Conservation (phyloP, 257 asterid genomes). For the Knoxia roxburghii region DNA sequence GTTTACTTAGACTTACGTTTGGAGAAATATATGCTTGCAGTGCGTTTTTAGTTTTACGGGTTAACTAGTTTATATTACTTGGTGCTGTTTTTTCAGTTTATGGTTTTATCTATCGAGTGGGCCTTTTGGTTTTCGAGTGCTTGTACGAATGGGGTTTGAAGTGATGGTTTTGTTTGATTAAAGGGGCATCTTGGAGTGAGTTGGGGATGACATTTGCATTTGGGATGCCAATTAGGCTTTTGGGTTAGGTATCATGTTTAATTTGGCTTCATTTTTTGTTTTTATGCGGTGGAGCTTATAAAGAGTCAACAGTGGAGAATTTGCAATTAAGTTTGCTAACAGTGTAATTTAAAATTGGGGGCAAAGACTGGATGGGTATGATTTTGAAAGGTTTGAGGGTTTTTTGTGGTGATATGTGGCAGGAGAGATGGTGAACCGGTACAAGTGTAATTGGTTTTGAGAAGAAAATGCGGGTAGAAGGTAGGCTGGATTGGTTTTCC, state of each 20-base stretch:
- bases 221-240: neutral
- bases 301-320: neutral
- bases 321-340: neutral
- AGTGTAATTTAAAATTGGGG: neutral
- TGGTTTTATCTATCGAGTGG: neutral
- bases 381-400: neutral
- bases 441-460: neutral
- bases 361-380: neutral
- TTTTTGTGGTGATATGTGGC: neutral
- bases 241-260: neutral
- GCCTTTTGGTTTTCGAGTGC: neutral
- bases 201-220: neutral
- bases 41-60: neutral
- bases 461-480: neutral
- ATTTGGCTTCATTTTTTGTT: neutral
- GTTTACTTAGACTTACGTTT: slow-evolving; percentile 1
- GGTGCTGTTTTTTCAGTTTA: neutral
- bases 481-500: neutral
- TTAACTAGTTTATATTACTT: neutral
- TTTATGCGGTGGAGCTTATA: neutral
- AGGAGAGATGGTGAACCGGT: neutral
- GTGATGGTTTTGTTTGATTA: neutral
- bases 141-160: too few relatives aligned
- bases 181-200: neutral
- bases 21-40: neutral